Conservation (phyloP, 352 stramenopile species). For the Saprolegnia parasitica region DNA sequence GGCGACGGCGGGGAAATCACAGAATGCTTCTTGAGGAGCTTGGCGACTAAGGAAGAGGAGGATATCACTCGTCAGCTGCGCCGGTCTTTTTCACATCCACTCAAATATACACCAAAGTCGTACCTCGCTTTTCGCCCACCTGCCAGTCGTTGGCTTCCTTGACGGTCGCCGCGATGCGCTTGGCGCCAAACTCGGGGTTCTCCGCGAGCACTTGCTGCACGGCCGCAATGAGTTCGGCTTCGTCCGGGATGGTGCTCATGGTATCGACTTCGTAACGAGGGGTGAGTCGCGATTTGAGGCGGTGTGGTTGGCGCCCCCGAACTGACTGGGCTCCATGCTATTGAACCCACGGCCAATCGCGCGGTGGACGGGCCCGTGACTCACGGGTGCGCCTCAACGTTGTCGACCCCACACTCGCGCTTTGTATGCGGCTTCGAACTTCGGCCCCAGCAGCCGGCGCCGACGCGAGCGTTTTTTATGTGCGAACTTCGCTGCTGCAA, state of each 20-base stretch:
- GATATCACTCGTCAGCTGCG: conserved; percentile 28
- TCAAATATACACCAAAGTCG: conserved; percentile 30
- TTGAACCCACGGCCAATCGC: not conserved
- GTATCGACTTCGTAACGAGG: not conserved
- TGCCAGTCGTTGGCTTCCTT: conserved; percentile 68
- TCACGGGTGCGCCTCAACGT: not conserved
- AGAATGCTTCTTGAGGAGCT: conserved; percentile 62
- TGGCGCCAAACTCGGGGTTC: conserved; percentile 67
- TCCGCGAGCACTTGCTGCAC: conserved; percentile 50
- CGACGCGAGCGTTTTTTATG: not conserved
- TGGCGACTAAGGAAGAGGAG: conserved; percentile 57
- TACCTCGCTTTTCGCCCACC: conserved; percentile 66
- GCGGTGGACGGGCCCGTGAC: not conserved
- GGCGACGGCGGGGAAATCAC: conserved; percentile 9
- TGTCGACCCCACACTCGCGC: not conserved
- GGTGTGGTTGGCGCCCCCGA: not conserved
- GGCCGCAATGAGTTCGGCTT: conserved; percentile 44
- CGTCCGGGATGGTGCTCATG: conserved; percentile 5
- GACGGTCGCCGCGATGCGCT: conserved; percentile 53
- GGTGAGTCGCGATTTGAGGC: not conserved
- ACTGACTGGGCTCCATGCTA: not conserved
- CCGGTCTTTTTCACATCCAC: conserved; percentile 22
- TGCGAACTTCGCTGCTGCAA: not conserved
- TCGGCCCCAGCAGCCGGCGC: not conserved
- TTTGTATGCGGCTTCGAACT: not conserved